Base-by-base conservation (phyloP, 2,329 filamentous ascomycete species). In the Cadophora luteo-olivacea region DNA sequence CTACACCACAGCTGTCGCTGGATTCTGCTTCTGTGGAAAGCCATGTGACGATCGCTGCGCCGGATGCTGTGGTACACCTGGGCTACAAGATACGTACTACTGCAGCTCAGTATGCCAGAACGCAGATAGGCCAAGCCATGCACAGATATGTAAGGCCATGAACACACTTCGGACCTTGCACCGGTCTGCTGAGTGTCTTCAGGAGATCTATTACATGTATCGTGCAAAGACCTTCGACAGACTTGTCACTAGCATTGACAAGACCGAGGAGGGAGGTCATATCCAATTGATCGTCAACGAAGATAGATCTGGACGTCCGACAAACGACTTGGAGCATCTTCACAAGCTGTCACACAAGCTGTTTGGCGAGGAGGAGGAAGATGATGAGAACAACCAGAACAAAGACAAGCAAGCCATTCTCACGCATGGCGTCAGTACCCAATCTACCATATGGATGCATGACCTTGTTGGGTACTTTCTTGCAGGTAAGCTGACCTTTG, bases 61-160 rank as follows among this genome's bases (percentile, higher is more conserved):
- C 14, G 33, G 12, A 22, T 60, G 57, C n/a, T 25, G 36, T 12
- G 33, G 45, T 8, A 45, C 36, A 4, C 57, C 36, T 24, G 36
- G 57, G 1, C 57, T 45, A 8, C 1, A 25, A 14, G 52, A 65
- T 7, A 66, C 41, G 12, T 60, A 58, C 33, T 67, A 69, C 57
- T 70, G 69, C 32, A 24, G 8, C 7, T 22, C 33, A 24, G n/a
- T n/a, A 24, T 69, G 64, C 38, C 67, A 69, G 29, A 22, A 9
- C 4, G 24, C 24, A 14, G 52, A 69, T 14, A n/a, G 32, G 22
- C 22, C 24, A 8, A 9, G 14, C 3, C 69, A 70, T 41, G 51
- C 52, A 33, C n/a, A 24, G n/a, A 54, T n/a, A 14, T 67, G 67
- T 16, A 55, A 49, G 14, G 8, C 19, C 25, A 24, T 51, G 7